Evolutionary conservation across 306 rosid species (phyloP).

Genomic region (Vigna hirtella): DNA sequence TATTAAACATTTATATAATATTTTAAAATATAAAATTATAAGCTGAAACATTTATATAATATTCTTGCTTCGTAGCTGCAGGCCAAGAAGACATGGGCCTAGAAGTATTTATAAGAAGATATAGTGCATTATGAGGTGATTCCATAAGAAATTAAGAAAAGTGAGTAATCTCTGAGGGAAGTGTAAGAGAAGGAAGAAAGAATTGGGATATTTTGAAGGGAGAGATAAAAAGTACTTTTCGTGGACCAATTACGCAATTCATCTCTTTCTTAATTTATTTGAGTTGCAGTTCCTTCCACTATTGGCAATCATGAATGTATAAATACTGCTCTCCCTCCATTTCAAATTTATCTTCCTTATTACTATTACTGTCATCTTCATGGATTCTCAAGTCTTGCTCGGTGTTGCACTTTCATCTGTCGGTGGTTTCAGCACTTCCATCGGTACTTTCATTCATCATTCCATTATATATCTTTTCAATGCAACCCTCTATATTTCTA

Average conservation of each 20-base stretch:
- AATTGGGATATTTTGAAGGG: background rate
- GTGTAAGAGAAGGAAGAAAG: too few species aligned
- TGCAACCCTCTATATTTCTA: too few species aligned
- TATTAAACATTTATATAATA: too few species aligned
- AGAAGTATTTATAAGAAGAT: too few species aligned
- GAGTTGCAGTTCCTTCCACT: conserved; percentile 14
- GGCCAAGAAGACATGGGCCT: too few species aligned
- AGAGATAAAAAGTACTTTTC: conserved; percentile 40
- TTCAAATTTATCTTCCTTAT: background rate
- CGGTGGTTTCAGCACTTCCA: conserved; percentile 92
- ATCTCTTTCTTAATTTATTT: conserved; percentile 50
- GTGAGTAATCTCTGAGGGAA: too few species aligned
- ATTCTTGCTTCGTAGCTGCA: too few species aligned
- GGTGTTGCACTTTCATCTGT: conserved; percentile 87
- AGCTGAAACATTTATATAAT: too few species aligned
- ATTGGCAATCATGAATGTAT: background rate
- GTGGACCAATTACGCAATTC: conserved; percentile 45
- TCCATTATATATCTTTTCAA: too few species aligned
- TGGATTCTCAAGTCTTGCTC: conserved; percentile 83
- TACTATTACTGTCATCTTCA: background rate
- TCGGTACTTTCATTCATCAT: conserved; percentile 53
- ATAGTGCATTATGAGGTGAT: too few species aligned
- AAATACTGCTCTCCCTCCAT: background rate
- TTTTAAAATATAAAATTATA: too few species aligned
- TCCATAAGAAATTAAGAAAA: too few species aligned